Percentiles rank a stretch among this genome's conserved stretches.
Evolutionary conservation across 2,329 filamentous ascomycete genomes (phyloP).

Genomic region (Lecanicillium sp.): DNA sequence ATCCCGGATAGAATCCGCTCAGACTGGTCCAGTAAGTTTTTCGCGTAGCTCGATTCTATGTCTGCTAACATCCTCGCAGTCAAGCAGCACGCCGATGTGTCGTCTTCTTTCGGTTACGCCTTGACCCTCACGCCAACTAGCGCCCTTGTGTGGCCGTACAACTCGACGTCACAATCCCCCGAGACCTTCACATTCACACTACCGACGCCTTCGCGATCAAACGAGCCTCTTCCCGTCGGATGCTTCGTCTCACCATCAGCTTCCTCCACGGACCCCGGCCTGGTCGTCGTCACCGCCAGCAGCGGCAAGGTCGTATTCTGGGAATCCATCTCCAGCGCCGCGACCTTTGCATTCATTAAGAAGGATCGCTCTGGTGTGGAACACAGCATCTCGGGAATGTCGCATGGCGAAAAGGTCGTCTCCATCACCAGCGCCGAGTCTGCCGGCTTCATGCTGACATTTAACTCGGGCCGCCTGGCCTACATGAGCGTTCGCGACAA

Average conservation of each 20-base stretch:
- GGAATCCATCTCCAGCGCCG: constrained; percentile 88
- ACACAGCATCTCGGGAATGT: constrained; percentile 64
- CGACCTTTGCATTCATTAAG: constrained; percentile 75
- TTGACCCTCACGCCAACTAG: constrained; percentile 74
- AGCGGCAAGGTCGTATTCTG: constrained; percentile 87
- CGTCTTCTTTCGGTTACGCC: constrained; percentile 64
- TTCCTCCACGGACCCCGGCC: constrained; percentile 71
- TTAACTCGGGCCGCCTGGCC: constrained; percentile 79
- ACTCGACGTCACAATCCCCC: constrained; percentile 58
- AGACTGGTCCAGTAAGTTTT: constrained; percentile 55
- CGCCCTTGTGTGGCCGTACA: constrained; percentile 89
- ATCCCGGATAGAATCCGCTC: constrained; percentile 71
- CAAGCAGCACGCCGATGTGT: constrained; percentile 60
- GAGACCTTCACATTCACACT: constrained; percentile 77
- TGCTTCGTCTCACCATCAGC: constrained; percentile 75
- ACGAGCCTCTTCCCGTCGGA: constrained; percentile 73
- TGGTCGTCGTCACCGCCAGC: constrained; percentile 78
- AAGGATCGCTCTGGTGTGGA: constrained; percentile 78
- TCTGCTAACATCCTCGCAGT: constrained; percentile 34
- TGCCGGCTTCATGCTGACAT: constrained; percentile 77
- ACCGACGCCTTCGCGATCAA: constrained; percentile 62
- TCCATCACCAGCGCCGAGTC: constrained; percentile 77
- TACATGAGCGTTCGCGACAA: constrained; percentile 81
- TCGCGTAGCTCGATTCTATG: background rate
- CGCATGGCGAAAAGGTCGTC: constrained; percentile 70